These are phyloP conservation scores for Aspergillus niger DNA, from an alignment of 2,329 filamentous ascomycete species.

Conservation along the genomic window DNA sequence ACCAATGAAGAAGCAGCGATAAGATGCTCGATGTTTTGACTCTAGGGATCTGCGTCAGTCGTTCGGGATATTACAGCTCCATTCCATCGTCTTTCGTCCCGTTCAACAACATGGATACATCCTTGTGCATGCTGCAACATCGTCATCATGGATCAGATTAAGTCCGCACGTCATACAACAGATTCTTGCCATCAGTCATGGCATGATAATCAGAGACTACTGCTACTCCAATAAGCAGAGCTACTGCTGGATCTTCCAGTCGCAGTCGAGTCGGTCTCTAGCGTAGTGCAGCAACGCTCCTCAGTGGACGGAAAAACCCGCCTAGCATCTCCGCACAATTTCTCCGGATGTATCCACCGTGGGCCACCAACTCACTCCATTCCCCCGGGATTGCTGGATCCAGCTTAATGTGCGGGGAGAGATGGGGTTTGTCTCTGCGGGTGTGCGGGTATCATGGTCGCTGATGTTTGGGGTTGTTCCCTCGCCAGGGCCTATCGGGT, in stretches of 20 bases:
- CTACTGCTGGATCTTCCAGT: background rate
- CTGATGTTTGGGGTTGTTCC: conserved; percentile 4
- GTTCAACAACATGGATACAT: background rate
- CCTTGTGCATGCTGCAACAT: background rate
- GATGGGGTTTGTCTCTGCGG: conserved; percentile 10
- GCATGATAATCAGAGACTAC: background rate
- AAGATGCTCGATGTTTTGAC: background rate
- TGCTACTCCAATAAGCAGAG: background rate
- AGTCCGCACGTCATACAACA: background rate
- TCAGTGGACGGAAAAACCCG: conserved; percentile 22
- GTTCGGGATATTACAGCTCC: background rate
- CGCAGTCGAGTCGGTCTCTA: background rate
- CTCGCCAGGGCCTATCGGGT: background rate
- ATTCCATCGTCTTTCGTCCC: background rate
- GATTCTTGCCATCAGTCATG: background rate
- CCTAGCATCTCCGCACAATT: conserved; percentile 14
- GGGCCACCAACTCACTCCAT: background rate
- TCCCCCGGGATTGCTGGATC: conserved; percentile 11
- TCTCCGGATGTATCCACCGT: conserved; percentile 20
- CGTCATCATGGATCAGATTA: background rate
- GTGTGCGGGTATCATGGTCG: conserved; percentile 2
- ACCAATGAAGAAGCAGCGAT: conserved; percentile 4
- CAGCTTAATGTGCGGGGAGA: conserved; percentile 14
- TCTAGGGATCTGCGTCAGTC: conserved; percentile 1
- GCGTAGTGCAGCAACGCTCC: background rate